Conservation (phyloP, 2,329 filamentous ascomycete species). For the Chlorencoelia australis region DNA sequence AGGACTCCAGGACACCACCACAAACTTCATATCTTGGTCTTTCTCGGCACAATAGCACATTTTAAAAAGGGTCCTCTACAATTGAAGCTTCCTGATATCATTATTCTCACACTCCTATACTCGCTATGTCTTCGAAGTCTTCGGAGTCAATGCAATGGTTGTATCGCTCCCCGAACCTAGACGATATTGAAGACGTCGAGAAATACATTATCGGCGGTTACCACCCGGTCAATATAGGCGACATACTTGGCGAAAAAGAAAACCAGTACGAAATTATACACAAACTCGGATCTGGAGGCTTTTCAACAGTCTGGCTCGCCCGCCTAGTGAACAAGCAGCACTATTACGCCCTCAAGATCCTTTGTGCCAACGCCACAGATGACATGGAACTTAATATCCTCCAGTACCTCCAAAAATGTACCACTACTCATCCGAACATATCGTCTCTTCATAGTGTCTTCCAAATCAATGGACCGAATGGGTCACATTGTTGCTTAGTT, state of each 20-base stretch:
- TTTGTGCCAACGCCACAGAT: background rate
- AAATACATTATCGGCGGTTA: slow-evolving; percentile 27
- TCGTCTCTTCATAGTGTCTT: background rate
- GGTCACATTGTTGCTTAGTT: background rate
- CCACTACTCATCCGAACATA: background rate
- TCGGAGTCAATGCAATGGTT: background rate
- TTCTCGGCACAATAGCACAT: no score
- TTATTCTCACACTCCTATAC: no score
- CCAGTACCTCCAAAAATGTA: background rate
- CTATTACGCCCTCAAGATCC: slow-evolving; percentile 3
- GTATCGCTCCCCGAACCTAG: background rate
- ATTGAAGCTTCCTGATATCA: background rate
- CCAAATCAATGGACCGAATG: background rate
- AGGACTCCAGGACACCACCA: background rate
- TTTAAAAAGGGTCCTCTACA: background rate
- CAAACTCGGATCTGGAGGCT: slow-evolving; percentile 35
- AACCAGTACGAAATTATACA: slow-evolving; percentile 30
- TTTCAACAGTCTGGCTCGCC: slow-evolving; percentile 36
- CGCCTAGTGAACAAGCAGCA: slow-evolving; percentile 15
- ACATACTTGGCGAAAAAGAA: slow-evolving; percentile 29
- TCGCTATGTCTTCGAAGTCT: background rate
- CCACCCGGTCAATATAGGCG: slow-evolving; percentile 33
- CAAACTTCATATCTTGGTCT: background rate
- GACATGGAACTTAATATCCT: background rate
- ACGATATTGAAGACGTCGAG: slow-evolving; percentile 9